These are phyloP conservation scores for Talaromyces sp. DNA, from an alignment of 2,329 filamentous ascomycete genomes.

Conservation along the genomic window DNA sequence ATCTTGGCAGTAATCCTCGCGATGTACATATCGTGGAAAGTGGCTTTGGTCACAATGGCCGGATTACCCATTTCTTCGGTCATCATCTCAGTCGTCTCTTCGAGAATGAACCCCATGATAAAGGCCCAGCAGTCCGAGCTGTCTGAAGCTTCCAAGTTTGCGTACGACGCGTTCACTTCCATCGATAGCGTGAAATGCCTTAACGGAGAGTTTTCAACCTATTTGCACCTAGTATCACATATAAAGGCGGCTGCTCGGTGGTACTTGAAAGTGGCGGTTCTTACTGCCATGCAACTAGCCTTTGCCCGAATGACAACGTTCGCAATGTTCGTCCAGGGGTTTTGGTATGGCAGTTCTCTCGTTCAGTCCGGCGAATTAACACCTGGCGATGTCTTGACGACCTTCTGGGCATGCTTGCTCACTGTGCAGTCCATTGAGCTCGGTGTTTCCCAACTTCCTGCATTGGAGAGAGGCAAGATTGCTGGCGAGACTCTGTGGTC, in stretches of 20 bases:
- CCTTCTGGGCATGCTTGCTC: slow-evolving; percentile 76
- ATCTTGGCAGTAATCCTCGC: slow-evolving; percentile 64
- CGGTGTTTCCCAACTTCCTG: slow-evolving; percentile 68
- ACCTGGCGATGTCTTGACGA: slow-evolving; percentile 67
- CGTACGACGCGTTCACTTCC: slow-evolving; percentile 61
- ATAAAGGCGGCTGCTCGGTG: slow-evolving; percentile 54
- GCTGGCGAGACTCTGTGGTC: slow-evolving; percentile 60
- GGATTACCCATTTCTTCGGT: slow-evolving; percentile 63
- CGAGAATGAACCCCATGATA: slow-evolving; percentile 60
- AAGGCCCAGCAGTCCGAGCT: slow-evolving; percentile 63
- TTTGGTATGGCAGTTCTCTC: slow-evolving; percentile 76
- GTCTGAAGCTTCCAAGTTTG: slow-evolving; percentile 63
- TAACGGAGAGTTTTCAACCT: slow-evolving; percentile 67
- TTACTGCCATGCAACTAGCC: slow-evolving; percentile 66
- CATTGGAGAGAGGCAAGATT: slow-evolving; percentile 71
- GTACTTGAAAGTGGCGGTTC: slow-evolving; percentile 63
- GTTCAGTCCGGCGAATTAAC: slow-evolving; percentile 54
- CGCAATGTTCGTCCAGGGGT: slow-evolving; percentile 77
- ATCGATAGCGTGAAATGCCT: slow-evolving; percentile 86
- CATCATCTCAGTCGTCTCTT: slow-evolving; percentile 55
- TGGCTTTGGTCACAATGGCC: slow-evolving; percentile 72
- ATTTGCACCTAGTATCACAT: slow-evolving; percentile 56
- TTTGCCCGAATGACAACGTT: slow-evolving; percentile 69
- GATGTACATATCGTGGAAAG: slow-evolving; percentile 73
- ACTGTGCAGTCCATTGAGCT: slow-evolving; percentile 70